Conservation (phyloP, 805 yeast genomes). For the Blastobotrys chiropterorum region DNA sequence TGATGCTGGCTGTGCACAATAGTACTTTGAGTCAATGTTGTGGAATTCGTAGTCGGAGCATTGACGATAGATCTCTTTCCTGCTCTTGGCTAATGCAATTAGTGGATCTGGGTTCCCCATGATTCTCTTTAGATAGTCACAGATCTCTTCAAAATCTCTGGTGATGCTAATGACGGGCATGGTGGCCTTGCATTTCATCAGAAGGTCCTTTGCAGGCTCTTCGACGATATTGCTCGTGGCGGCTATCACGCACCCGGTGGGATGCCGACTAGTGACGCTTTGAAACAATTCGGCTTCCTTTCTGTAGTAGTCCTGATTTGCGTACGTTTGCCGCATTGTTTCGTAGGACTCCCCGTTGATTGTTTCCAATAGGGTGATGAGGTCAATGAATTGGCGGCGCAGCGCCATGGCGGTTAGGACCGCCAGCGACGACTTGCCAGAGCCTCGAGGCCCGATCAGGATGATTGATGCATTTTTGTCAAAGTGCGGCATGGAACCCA, state of each 20-base stretch:
- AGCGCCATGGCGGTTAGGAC: constrained; percentile 12
- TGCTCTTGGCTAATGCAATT: not conserved
- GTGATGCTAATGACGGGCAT: constrained; percentile 8
- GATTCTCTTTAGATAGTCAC: not conserved
- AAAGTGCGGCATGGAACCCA: not conserved
- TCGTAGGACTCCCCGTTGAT: constrained; percentile 8
- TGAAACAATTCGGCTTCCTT: constrained; percentile 9
- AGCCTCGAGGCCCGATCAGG: constrained; percentile 9
- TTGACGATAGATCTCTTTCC: constrained; percentile 3
- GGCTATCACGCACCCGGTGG: constrained; percentile 9
- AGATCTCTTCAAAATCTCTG: constrained; percentile 2
- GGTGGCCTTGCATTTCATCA: not conserved
- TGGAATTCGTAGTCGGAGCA: constrained; percentile 8
- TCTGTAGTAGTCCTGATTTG: constrained; percentile 2
- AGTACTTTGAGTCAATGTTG: not conserved
- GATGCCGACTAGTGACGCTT: constrained; percentile 1
- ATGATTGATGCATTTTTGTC: constrained; percentile 7
- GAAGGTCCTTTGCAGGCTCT: constrained; percentile 1
- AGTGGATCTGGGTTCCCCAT: constrained; percentile 4
- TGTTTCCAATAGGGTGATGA: constrained; percentile 8
- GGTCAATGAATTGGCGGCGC: constrained; percentile 7
- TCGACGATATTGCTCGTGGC: constrained; percentile 5
- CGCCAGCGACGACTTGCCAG: constrained; percentile 13
- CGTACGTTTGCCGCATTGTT: constrained; percentile 5
- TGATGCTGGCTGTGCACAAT: not conserved